These are phyloP conservation scores for Pythium rishiriense DNA, from an alignment of 352 stramenopile genomes.

Conservation along the genomic window DNA sequence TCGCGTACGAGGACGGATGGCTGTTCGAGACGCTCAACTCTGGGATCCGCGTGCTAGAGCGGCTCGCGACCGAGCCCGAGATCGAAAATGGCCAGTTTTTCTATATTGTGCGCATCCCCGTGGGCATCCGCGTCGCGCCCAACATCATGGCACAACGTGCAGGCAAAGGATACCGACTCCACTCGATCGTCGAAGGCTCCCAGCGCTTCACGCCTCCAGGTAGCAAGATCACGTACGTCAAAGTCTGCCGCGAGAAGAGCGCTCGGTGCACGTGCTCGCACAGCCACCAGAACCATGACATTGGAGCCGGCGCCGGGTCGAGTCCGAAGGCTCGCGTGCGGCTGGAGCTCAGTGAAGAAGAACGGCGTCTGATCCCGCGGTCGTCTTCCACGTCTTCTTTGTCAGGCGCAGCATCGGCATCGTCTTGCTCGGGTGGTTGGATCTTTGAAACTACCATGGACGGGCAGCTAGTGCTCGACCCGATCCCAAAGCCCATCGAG, in stretches of 20 bases:
- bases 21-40: conserved; percentile 81
- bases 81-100: conserved; percentile 82
- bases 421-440: conserved; percentile 70
- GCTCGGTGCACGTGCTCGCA: conserved; percentile 53
- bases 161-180: conserved; percentile 77
- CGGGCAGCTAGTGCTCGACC: conserved; percentile 72
- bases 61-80: conserved; percentile 56
- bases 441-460: conserved; percentile 89
- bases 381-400: conserved; percentile 27
- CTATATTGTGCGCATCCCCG: conserved; percentile 81
- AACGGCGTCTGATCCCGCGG: conserved; percentile 26
- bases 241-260: conserved; percentile 79
- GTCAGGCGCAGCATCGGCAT: conserved; percentile 13
- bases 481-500: conserved; percentile 53
- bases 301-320: neutral
- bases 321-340: conserved; percentile 27
- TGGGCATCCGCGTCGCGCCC: conserved; percentile 76
- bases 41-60: conserved; percentile 75
- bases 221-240: conserved; percentile 84
- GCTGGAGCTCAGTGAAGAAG: conserved; percentile 27
- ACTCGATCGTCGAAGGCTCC: conserved; percentile 83
- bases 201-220: conserved; percentile 79
- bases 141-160: conserved; percentile 84
- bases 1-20: conserved; percentile 83
- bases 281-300: conserved; percentile 37